Percentiles rank a stretch among this genome's conserved stretches.
These are phyloP conservation scores for Globisporangium splendens DNA, from an alignment of 352 stramenopile genomes.

Conservation along the genomic window DNA sequence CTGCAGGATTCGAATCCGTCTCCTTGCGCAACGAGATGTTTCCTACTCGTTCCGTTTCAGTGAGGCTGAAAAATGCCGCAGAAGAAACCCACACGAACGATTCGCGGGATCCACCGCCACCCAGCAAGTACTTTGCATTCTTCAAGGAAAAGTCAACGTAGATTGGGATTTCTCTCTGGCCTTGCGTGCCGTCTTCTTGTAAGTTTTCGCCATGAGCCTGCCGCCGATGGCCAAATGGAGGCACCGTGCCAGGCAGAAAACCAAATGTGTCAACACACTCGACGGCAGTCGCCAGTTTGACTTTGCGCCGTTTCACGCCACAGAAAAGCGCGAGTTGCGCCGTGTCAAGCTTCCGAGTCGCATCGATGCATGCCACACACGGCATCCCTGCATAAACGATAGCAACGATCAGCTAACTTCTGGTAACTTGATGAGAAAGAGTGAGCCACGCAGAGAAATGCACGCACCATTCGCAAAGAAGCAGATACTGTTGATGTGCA, in stretches of 20 bases:
- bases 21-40: conserved; percentile 33
- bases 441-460: background rate
- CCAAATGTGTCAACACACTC: conserved; percentile 63
- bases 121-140: conserved; percentile 34
- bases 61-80: conserved; percentile 37
- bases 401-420: no score
- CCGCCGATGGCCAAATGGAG: conserved; percentile 47
- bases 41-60: conserved; percentile 25
- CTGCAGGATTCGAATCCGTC: conserved; percentile 16
- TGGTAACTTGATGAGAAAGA: background rate
- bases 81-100: conserved; percentile 38
- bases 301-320: conserved; percentile 49
- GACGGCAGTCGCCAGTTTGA: conserved; percentile 59
- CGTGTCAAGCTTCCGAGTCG: conserved; percentile 56
- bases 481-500: conserved; percentile 70
- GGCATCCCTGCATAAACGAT: conserved; percentile 30
- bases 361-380: conserved; percentile 55
- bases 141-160: conserved; percentile 38
- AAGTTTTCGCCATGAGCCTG: background rate
- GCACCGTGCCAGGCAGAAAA: conserved; percentile 58
- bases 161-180: conserved; percentile 18
- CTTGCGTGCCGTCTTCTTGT: background rate
- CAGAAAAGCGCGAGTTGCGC: conserved; percentile 43
- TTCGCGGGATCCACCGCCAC: conserved; percentile 42
- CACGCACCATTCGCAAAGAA: conserved; percentile 63